phyloP scores from a whole-genome alignment of 2,329 filamentous ascomycete species.

The Plectosphaerella plurivora region DNA sequence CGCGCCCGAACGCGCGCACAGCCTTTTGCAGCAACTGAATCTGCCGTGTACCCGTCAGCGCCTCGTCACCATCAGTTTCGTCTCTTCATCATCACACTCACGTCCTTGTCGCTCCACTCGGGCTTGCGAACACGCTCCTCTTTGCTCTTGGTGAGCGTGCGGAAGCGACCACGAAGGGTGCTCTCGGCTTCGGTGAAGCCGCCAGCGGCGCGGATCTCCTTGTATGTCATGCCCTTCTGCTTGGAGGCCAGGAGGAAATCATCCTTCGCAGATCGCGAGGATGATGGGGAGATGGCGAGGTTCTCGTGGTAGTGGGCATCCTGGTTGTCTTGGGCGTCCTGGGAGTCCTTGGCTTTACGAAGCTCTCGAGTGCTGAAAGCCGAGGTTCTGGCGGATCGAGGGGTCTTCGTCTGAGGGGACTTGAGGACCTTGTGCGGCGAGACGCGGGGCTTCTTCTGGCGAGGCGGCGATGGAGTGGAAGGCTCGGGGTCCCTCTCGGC shows the following conservation, averaged over 20 bases:
- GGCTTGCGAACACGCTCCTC: conserved; percentile 61
- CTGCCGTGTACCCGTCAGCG: conserved; percentile 20
- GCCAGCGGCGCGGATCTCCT: conserved; percentile 53
- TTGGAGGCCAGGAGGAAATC: conserved; percentile 51
- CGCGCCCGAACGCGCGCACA: conserved; percentile 28
- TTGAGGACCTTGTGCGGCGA: too few relatives aligned
- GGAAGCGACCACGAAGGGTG: conserved; percentile 64
- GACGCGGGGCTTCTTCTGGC: too few relatives aligned
- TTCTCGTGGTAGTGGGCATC: background rate
- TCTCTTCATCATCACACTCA: conserved; percentile 36
- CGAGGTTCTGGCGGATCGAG: too few relatives aligned
- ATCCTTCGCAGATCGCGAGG: conserved; percentile 27
- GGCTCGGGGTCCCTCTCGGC: too few relatives aligned
- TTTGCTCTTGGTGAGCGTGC: conserved; percentile 61
- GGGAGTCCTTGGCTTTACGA: background rate
- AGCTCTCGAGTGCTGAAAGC: background rate
- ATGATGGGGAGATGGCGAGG: background rate
- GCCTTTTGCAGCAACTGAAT: conserved; percentile 39
- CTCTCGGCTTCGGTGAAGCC: conserved; percentile 63
- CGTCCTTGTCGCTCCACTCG: conserved; percentile 58
- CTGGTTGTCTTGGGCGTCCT: background rate
- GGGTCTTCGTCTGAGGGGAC: too few relatives aligned
- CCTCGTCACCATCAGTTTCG: background rate
- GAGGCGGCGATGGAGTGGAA: too few relatives aligned
- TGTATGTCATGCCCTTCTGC: conserved; percentile 56